These are phyloP conservation scores for Lichtheimia ornata DNA, from an alignment of 371 early-diverging fungal genomes.

Conservation along the genomic window DNA sequence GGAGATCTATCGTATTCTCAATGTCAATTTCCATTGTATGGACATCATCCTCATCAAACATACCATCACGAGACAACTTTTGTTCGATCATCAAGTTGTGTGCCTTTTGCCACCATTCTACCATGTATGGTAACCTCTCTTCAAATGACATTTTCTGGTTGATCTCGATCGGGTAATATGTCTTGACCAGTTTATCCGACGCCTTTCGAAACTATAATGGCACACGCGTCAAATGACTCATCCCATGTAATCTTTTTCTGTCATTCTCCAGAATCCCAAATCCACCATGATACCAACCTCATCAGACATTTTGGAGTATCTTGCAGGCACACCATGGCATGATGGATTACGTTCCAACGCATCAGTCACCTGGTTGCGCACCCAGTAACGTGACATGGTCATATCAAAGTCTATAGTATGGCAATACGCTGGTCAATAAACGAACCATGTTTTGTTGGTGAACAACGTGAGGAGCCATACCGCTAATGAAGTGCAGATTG, in stretches of 20 bases:
- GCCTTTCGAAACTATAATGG: slow-evolving; percentile 43
- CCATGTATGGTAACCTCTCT: slow-evolving; percentile 71
- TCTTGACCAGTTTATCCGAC: slow-evolving; percentile 51
- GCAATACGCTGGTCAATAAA: background rate
- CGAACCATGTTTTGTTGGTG: too few species aligned
- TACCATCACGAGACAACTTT: slow-evolving; percentile 49
- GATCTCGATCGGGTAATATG: slow-evolving; percentile 78
- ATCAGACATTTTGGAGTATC: slow-evolving; percentile 39
- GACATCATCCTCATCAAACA: background rate
- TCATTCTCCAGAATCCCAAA: background rate
- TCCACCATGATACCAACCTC: slow-evolving; percentile 27
- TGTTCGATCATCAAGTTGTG: slow-evolving; percentile 56
- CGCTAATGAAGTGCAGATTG: slow-evolving; percentile 62
- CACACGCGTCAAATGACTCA: background rate
- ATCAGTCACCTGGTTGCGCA: slow-evolving; percentile 47
- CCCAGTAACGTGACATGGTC: slow-evolving; percentile 74
- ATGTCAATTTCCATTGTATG: background rate
- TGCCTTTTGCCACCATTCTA: slow-evolving; percentile 73
- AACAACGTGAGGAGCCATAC: slow-evolving; percentile 21
- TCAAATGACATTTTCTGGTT: slow-evolving; percentile 45
- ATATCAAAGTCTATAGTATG: slow-evolving; percentile 67
- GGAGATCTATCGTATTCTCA: slow-evolving; percentile 37
- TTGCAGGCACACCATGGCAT: slow-evolving; percentile 63
- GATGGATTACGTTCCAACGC: slow-evolving; percentile 54
- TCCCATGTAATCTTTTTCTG: slow-evolving; percentile 4